Evolutionary conservation across 2,329 filamentous ascomycete species (phyloP).

Genomic region (Aphanocladium album): DNA sequence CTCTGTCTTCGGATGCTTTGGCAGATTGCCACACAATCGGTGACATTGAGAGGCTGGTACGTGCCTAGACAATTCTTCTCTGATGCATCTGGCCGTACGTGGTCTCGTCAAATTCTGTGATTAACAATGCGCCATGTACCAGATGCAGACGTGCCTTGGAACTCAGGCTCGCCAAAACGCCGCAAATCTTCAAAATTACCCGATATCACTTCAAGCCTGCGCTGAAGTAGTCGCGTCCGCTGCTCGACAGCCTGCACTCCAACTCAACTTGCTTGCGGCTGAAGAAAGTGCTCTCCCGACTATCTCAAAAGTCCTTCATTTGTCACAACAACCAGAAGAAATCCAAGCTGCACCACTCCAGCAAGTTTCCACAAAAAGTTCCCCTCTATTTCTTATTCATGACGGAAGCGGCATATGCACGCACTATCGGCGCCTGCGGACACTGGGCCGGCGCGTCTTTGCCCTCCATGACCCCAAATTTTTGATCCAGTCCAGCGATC

Average conservation of each 20-base stretch:
- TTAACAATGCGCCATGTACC: background rate
- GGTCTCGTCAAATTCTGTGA: background rate
- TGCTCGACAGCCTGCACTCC: background rate
- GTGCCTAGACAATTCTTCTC: background rate
- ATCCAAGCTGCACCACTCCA: background rate
- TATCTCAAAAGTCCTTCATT: background rate
- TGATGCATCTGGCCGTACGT: background rate
- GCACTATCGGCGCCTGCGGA: background rate
- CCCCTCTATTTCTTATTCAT: conserved; percentile 23
- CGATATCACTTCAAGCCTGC: background rate
- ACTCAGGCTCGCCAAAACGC: background rate
- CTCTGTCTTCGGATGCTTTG: background rate
- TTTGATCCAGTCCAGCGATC: conserved; percentile 4
- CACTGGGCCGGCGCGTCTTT: conserved; percentile 15
- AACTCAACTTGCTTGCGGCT: background rate
- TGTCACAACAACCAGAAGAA: background rate
- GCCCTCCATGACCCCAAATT: conserved; percentile 16
- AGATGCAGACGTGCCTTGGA: background rate
- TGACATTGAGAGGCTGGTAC: background rate
- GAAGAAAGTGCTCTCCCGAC: background rate
- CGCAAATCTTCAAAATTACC: background rate
- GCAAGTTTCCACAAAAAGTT: background rate
- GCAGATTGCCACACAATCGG: background rate
- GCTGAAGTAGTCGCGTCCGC: background rate
- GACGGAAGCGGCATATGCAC: conserved; percentile 26